Evolutionary conservation across 2,329 filamentous ascomycete species (phyloP).

Genomic region (Fusarium globosum): DNA sequence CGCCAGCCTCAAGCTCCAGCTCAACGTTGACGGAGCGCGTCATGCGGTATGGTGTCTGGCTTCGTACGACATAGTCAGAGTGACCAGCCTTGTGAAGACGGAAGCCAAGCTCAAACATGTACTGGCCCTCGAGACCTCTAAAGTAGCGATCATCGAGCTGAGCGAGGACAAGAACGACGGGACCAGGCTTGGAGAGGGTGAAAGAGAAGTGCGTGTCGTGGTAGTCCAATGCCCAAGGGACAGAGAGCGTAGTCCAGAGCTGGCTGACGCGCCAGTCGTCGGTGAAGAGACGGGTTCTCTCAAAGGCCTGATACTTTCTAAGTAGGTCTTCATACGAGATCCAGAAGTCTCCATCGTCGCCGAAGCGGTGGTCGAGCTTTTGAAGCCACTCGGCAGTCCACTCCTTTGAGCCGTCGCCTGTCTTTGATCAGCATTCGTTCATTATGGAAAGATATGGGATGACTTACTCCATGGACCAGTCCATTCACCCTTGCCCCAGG

Average conservation of each 20-base stretch:
- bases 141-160: conserved; percentile 70
- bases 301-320: conserved; percentile 67
- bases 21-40: conserved; percentile 81
- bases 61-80: conserved; percentile 67
- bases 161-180: conserved; percentile 66
- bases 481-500: conserved; percentile 86
- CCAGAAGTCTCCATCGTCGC: conserved; percentile 77
- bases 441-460: fast-evolving
- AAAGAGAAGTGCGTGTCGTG: conserved; percentile 65
- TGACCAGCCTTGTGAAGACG: conserved; percentile 62
- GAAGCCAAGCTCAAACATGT: conserved; percentile 64
- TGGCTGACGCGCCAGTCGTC: conserved; percentile 63
- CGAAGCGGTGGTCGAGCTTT: conserved; percentile 78
- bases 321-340: conserved; percentile 69
- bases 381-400: conserved; percentile 85
- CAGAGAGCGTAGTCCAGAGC: conserved; percentile 61
- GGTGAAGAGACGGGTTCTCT: conserved; percentile 68
- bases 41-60: conserved; percentile 68
- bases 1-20: conserved; percentile 77
- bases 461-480: conserved; percentile 76
- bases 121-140: conserved; percentile 66
- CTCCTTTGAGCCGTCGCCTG: conserved; percentile 79
- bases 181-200: conserved; percentile 59
- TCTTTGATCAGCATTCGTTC: conserved; percentile 24
- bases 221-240: conserved; percentile 68